Conservation (phyloP, 805 yeast genomes). For the Teunomyces barrocoloradensis region DNA sequence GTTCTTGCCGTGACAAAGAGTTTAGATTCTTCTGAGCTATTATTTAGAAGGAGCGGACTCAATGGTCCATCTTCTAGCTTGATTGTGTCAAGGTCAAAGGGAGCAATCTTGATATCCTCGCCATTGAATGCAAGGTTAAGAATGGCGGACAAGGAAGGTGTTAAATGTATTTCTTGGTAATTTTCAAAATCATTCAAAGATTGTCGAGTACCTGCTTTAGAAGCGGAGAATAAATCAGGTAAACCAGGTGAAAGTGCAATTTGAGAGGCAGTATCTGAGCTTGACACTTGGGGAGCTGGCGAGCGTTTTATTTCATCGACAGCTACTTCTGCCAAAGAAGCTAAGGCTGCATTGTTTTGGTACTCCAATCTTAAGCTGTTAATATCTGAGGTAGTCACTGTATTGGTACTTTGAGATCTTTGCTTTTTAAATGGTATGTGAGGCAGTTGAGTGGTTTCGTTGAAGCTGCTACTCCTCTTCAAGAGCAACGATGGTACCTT, state of each 20-base stretch:
- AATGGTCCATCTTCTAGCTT: constrained; percentile 21
- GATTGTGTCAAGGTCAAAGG: constrained; percentile 11
- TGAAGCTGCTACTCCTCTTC: constrained; percentile 12
- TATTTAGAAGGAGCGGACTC: constrained; percentile 23
- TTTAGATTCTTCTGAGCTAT: neutral
- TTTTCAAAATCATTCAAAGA: neutral
- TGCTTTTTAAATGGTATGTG: constrained; percentile 1
- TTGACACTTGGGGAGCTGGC: constrained; percentile 6
- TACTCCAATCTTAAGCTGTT: constrained; percentile 12
- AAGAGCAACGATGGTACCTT: constrained; percentile 23
- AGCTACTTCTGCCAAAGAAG: constrained; percentile 36
- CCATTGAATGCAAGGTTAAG: constrained; percentile 32
- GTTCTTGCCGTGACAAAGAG: neutral
- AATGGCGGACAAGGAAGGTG: constrained; percentile 39
- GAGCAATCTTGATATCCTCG: constrained; percentile 15
- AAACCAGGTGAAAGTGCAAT: constrained; percentile 13
- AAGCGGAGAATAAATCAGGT: constrained; percentile 9
- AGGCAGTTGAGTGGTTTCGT: constrained; percentile 6
- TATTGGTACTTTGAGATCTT: constrained; percentile 20
- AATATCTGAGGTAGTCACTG: constrained; percentile 9
- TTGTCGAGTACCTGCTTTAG: neutral
- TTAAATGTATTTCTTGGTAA: constrained; percentile 22
- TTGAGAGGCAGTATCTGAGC: constrained; percentile 5
- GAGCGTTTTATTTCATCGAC: constrained; percentile 25
- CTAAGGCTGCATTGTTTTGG: constrained; percentile 15